Conservation (phyloP, 192 early-diverging fungal species). For the Coemansia sp. region DNA sequence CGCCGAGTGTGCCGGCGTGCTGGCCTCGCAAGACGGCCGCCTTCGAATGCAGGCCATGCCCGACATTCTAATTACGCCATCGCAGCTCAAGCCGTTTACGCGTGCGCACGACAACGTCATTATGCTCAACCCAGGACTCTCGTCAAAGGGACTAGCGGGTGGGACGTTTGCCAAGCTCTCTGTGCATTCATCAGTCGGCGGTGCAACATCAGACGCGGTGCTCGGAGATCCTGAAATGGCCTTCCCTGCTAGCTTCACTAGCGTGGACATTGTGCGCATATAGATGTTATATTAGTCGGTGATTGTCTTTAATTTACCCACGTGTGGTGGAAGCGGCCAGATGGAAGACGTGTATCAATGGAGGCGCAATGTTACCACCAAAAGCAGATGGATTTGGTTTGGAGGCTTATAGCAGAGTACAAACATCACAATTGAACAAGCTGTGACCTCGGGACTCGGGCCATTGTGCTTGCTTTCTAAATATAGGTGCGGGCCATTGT, state of each 20-base stretch:
- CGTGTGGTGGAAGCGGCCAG: neutral
- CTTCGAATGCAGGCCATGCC: constrained; percentile 63
- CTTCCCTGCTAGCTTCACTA: constrained; percentile 34
- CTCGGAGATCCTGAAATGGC: constrained; percentile 15
- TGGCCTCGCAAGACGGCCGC: constrained; percentile 39
- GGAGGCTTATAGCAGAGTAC: neutral
- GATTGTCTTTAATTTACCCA: neutral
- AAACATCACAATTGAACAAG: neutral
- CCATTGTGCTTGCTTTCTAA: neutral
- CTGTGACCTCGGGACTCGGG: neutral
- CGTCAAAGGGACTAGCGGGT: constrained; percentile 69
- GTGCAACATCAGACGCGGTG: constrained; percentile 2
- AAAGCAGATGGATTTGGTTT: too few relatives aligned
- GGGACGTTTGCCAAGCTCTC: constrained; percentile 83
- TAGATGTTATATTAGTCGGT: constrained; percentile 5
- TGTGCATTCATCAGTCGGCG: constrained; percentile 61
- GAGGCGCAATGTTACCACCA: neutral
- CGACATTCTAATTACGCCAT: constrained; percentile 83
- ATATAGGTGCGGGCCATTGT: constrained; percentile 5
- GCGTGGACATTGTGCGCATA: constrained; percentile 44
- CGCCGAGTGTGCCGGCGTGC: constrained; percentile 34
- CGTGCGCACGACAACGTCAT: constrained; percentile 76
- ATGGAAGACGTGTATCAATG: neutral
- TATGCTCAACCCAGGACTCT: constrained; percentile 83
- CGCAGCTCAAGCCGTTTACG: constrained; percentile 72